phyloP scores from a whole-genome alignment of 129 eudicot genomes.

The Arctium lappa region DNA sequence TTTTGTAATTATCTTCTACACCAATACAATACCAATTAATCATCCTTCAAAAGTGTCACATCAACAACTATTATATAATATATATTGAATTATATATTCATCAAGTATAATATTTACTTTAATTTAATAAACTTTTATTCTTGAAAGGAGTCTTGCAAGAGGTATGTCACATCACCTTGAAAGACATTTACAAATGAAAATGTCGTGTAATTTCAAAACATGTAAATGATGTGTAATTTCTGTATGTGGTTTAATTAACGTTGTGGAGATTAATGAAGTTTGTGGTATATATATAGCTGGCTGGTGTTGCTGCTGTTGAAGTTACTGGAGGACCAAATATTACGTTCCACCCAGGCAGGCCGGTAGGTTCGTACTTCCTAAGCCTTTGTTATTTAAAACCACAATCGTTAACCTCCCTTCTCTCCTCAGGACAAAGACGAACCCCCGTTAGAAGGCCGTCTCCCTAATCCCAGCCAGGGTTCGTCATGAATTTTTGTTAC shows the following conservation, averaged over 20 bases:
- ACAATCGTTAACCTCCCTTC: not conserved
- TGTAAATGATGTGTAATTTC: not conserved
- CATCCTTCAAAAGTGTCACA: too few species aligned
- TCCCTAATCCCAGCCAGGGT: slow-evolving; percentile 87
- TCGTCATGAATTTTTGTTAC: not conserved
- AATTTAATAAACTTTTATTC: too few species aligned
- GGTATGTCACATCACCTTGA: too few species aligned
- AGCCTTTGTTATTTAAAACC: not conserved
- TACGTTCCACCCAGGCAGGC: slow-evolving; percentile 89
- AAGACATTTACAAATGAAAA: too few species aligned
- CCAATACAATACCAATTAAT: too few species aligned
- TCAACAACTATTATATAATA: too few species aligned
- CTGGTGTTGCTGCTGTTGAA: slow-evolving; percentile 92
- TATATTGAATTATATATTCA: too few species aligned
- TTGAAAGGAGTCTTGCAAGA: too few species aligned
- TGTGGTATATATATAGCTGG: slow-evolving; percentile 46
- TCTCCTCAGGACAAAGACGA: slow-evolving; percentile 52
- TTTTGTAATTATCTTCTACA: too few species aligned
- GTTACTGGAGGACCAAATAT: slow-evolving; percentile 86
- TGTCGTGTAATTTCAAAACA: too few species aligned
- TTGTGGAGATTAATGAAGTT: not conserved
- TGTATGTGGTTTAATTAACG: not conserved
- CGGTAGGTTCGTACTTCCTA: slow-evolving; percentile 24
- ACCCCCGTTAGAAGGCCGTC: slow-evolving; percentile 81
- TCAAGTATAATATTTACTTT: too few species aligned